Conservation (phyloP, 1,284 basidiomycete genomes). For the Sporisorium exsertum region DNA sequence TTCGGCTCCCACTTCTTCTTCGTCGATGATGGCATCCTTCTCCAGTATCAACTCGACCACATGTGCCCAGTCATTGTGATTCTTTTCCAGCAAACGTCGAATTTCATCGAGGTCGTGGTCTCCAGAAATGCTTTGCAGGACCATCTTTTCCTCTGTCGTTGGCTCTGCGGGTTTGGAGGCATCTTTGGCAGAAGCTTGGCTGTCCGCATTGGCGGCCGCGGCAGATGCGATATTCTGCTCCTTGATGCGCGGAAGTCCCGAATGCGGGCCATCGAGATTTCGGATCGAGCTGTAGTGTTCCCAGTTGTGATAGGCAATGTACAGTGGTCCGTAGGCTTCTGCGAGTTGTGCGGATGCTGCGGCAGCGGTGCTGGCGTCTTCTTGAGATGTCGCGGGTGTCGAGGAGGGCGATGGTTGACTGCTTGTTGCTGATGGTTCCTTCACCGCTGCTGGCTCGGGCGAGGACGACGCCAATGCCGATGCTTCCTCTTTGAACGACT, state of each 20-base stretch:
- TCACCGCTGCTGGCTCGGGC: neutral
- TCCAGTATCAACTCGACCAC: constrained; percentile 53
- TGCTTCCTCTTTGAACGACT: constrained; percentile 13
- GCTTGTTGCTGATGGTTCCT: neutral
- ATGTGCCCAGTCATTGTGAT: constrained; percentile 52
- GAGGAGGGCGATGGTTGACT: constrained; percentile 4
- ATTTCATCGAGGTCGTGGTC: constrained; percentile 37
- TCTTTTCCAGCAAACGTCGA: constrained; percentile 40
- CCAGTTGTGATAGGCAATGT: constrained; percentile 81
- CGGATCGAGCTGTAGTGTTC: constrained; percentile 93
- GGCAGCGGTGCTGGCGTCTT: neutral
- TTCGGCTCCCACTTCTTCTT: constrained; percentile 43
- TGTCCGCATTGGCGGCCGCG: constrained; percentile 18
- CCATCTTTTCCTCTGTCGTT: constrained; percentile 49
- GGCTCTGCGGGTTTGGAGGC: constrained; percentile 20
- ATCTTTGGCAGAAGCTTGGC: constrained; percentile 2
- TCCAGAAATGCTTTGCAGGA: constrained; percentile 54
- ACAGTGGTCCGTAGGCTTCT: constrained; percentile 63
- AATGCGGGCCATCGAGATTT: constrained; percentile 84
- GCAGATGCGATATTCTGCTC: constrained; percentile 70
- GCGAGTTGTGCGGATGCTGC: constrained; percentile 4
- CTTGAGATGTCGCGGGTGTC: constrained; percentile 12
- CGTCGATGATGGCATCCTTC: constrained; percentile 44
- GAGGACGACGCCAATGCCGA: constrained; percentile 13
- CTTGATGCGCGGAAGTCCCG: constrained; percentile 78